phyloP scores from a whole-genome alignment of 2,329 filamentous ascomycete species.

The Lecanosticta acicola region DNA sequence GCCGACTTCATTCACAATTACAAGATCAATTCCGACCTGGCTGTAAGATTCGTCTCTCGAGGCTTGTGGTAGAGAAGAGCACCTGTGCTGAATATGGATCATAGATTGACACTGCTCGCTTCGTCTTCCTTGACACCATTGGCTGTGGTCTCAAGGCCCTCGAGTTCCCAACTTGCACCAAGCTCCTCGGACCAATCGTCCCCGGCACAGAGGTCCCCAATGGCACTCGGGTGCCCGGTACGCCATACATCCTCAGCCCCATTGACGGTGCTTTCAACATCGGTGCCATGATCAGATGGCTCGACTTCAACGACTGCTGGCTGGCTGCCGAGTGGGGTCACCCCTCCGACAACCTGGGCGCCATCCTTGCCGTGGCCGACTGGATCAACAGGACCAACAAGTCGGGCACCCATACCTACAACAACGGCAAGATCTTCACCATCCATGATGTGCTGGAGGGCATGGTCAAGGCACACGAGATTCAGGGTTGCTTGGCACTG shows the following conservation, averaged over 20 bases:
- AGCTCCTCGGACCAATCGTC: slow-evolving; percentile 87
- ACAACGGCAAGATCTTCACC: slow-evolving; percentile 72
- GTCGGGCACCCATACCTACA: slow-evolving; percentile 64
- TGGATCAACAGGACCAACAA: slow-evolving; percentile 95
- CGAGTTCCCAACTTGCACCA: slow-evolving; percentile 91
- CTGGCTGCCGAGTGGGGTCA: slow-evolving; percentile 98
- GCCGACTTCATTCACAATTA: slow-evolving; percentile 91
- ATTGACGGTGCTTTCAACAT: slow-evolving; percentile 98
- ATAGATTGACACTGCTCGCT: slow-evolving; percentile 90
- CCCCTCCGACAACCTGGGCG: slow-evolving; percentile 94
- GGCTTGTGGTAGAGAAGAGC: not conserved
- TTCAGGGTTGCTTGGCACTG: slow-evolving; percentile 92
- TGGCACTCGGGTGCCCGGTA: slow-evolving; percentile 84
- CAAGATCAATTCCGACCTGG: slow-evolving; percentile 82
- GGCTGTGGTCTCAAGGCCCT: slow-evolving; percentile 95
- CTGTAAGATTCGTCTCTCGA: slow-evolving; percentile 62
- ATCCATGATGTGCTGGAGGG: slow-evolving; percentile 87
- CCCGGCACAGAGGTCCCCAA: slow-evolving; percentile 87
- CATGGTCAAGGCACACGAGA: slow-evolving; percentile 96
- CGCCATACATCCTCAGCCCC: slow-evolving; percentile 88
- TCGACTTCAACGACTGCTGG: slow-evolving; percentile 99
- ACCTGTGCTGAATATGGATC: slow-evolving; percentile 16
- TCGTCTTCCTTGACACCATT: slow-evolving; percentile 93
- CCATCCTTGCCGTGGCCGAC: slow-evolving; percentile 92
- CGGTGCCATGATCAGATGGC: slow-evolving; percentile 96